phyloP scores from a whole-genome alignment of 2,329 filamentous ascomycete species.

The Penicillium glabrum region DNA sequence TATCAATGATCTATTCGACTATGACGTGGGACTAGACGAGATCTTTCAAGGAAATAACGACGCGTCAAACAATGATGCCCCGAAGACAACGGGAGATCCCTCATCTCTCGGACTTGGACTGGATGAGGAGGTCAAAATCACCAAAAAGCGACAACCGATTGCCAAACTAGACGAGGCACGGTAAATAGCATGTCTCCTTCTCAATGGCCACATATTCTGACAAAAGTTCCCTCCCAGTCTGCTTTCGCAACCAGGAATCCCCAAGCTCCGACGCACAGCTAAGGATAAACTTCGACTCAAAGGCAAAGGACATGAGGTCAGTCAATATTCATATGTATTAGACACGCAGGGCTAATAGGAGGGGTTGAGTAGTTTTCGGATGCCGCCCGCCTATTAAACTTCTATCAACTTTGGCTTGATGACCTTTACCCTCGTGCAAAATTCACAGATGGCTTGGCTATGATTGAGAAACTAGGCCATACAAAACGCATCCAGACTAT shows the following conservation, averaged over 20 bases:
- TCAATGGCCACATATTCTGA: not conserved
- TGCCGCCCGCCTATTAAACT: slow-evolving; percentile 74
- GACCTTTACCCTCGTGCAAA: slow-evolving; percentile 93
- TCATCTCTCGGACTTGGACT: slow-evolving; percentile 68
- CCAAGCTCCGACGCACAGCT: slow-evolving; percentile 71
- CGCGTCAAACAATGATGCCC: slow-evolving; percentile 13
- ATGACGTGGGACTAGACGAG: slow-evolving; percentile 62
- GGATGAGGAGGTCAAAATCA: slow-evolving; percentile 81
- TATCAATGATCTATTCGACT: slow-evolving; percentile 72
- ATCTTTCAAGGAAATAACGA: slow-evolving; percentile 43
- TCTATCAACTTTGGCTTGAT: slow-evolving; percentile 96
- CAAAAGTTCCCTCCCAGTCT: slow-evolving; percentile 53
- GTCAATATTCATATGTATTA: not conserved
- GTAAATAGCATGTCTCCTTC: slow-evolving; percentile 41
- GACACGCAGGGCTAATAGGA: not conserved
- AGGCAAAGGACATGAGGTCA: slow-evolving; percentile 89
- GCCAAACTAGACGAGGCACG: slow-evolving; percentile 84
- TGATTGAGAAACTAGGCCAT: slow-evolving; percentile 93
- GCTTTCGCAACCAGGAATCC: slow-evolving; percentile 80
- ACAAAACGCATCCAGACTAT: slow-evolving; percentile 73
- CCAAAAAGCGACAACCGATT: slow-evolving; percentile 71
- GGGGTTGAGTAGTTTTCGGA: slow-evolving; percentile 70
- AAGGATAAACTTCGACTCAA: slow-evolving; percentile 73
- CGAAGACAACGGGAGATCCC: slow-evolving; percentile 35
- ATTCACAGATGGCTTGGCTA: slow-evolving; percentile 82